These are phyloP conservation scores for Carpinus viminea DNA, from an alignment of 306 rosid species.

Conservation along the genomic window DNA sequence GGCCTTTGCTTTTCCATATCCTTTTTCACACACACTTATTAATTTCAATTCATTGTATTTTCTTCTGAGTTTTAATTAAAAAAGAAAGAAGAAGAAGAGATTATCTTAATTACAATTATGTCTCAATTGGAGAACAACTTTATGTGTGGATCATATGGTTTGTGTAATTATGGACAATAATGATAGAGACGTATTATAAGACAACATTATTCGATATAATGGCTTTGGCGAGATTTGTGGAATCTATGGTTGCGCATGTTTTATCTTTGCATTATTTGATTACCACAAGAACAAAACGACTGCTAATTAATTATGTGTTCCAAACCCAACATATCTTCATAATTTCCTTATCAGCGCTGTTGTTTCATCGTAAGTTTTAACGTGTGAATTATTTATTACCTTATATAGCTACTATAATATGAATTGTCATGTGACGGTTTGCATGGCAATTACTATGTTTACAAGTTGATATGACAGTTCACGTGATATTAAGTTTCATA, in stretches of 20 bases:
- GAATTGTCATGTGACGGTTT: too few relatives aligned
- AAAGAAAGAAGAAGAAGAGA: not conserved
- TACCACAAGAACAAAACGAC: slow-evolving; percentile 10
- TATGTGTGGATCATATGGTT: slow-evolving; percentile 31
- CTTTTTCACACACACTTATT: too few relatives aligned
- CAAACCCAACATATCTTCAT: not conserved
- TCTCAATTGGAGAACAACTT: slow-evolving; percentile 18
- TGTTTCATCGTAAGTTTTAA: too few relatives aligned
- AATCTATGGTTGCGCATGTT: slow-evolving; percentile 47
- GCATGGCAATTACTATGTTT: too few relatives aligned
- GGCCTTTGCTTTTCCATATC: slow-evolving; percentile 17
- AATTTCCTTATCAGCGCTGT: not conserved
- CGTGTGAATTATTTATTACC: too few relatives aligned
- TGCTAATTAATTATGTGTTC: slow-evolving; percentile 22
- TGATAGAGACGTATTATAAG: slow-evolving; percentile 48
- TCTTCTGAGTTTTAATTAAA: not conserved
- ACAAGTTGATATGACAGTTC: too few relatives aligned
- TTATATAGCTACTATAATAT: too few relatives aligned
- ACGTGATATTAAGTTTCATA: too few relatives aligned
- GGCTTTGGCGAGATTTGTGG: slow-evolving; percentile 59
- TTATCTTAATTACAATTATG: slow-evolving; percentile 16
- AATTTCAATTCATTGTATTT: not conserved
- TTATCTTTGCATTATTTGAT: slow-evolving; percentile 40
- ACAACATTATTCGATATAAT: slow-evolving; percentile 69
- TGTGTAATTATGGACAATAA: slow-evolving; percentile 57